Evolutionary conservation across 106 monocot genomes (phyloP).

Genomic region (Dioscorea alata): DNA sequence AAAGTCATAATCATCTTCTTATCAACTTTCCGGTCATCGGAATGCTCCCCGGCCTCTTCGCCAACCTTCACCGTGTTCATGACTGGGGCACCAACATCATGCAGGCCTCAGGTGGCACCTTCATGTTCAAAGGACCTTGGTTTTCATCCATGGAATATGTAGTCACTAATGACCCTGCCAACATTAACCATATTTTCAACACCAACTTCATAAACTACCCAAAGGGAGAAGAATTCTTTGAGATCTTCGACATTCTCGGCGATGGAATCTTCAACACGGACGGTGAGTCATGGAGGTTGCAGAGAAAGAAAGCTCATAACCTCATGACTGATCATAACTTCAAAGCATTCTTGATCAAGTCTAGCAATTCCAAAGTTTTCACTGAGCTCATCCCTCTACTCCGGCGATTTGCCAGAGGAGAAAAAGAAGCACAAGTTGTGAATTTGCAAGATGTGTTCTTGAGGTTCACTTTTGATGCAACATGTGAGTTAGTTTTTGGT

Average conservation of each 20-base stretch:
- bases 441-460: constrained; percentile 44
- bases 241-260: constrained; percentile 48
- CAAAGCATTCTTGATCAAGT: constrained; percentile 4
- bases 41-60: constrained; percentile 1
- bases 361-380: constrained; percentile 32
- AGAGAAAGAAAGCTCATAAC: constrained; percentile 26
- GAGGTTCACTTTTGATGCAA: constrained; percentile 37
- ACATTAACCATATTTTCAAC: constrained; percentile 44
- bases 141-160: constrained; percentile 4
- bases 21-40: constrained; percentile 7
- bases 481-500: constrained; percentile 26
- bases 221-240: constrained; percentile 34
- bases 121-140: constrained; percentile 1
- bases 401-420: not conserved
- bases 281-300: constrained; percentile 30
- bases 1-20: not conserved
- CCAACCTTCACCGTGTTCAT: not conserved
- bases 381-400: constrained; percentile 28
- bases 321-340: constrained; percentile 20
- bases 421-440: not conserved
- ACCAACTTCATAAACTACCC: constrained; percentile 40
- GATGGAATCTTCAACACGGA: constrained; percentile 45
- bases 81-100: not conserved
- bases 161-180: constrained; percentile 31
- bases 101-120: not conserved